Evolutionary conservation across 1,139 yeast species (phyloP).

Genomic region (Debaryomycetaceae sp.): DNA sequence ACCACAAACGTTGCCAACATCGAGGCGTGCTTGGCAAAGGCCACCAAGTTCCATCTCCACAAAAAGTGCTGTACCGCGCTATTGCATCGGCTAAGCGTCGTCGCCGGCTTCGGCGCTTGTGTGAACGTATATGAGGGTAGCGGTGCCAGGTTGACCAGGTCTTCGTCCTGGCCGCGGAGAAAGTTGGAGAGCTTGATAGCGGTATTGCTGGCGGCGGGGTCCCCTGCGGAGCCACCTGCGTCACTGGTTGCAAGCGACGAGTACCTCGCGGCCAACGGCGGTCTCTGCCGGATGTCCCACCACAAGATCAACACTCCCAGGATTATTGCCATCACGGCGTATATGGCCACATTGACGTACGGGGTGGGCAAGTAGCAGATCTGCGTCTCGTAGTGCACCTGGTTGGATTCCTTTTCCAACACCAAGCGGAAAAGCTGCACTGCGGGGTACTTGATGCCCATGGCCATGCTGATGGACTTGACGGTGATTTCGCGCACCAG

Average conservation of each 20-base stretch:
- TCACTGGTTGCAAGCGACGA: not conserved
- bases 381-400: conserved; percentile 31
- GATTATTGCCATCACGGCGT: conserved; percentile 33
- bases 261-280: conserved; percentile 12
- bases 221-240: not conserved
- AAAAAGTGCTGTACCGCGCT: conserved; percentile 8
- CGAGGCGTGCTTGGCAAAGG: conserved; percentile 18
- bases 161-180: conserved; percentile 20
- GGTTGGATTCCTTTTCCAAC: conserved; percentile 7
- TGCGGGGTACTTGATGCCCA: conserved; percentile 54
- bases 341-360: conserved; percentile 37
- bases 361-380: conserved; percentile 50
- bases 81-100: conserved; percentile 1
- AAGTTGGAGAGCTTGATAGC: conserved; percentile 21
- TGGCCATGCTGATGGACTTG: conserved; percentile 56
- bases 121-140: conserved; percentile 15
- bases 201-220: not conserved
- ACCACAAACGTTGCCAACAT: conserved; percentile 15
- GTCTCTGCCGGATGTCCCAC: conserved; percentile 28
- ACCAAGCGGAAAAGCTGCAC: conserved; percentile 40
- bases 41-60: conserved; percentile 15
- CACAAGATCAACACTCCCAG: conserved; percentile 26
- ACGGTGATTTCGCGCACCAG: conserved; percentile 43
- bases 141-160: conserved; percentile 5
- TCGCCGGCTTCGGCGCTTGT: not conserved